Evolutionary conservation across 805 yeast species (phyloP), one percentile per base, ranked within the genome.

Genomic region (Wickerhamiella alocasiicola): DNA sequence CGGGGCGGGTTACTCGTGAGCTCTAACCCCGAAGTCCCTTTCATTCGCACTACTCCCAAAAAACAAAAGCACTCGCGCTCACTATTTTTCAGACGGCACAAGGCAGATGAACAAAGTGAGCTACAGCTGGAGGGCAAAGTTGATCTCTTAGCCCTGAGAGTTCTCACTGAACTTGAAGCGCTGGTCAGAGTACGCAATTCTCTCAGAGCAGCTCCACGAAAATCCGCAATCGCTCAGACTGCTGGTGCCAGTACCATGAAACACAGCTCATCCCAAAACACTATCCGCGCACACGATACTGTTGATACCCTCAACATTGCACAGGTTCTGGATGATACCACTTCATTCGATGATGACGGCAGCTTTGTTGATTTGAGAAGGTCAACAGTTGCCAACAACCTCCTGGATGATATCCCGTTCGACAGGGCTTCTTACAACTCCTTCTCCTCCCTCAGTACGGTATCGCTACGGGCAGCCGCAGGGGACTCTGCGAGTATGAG

Each of bases 131-230:
- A 48, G 20, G 46, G 45, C 26, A 49, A 49, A 24, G 49, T 58
- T 29, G 63, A 59, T 36, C 30, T 59, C 26, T 47, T 59, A 29
- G 55, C 60, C 12, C 55, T 57, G 31, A 46, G 55, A 17, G 53
- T 55, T 13, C 44, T 59, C 26, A 48, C 55, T 17, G 61, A 59
- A 41, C 51, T 56, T 25, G 48, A 54, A 9, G 43, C 40, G 4
- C 36, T 53, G 20, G 38, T 40, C 18, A 25, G 21, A 3, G 35
- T 23, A 17, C 30, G 41, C 9, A 28, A 36, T 21, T 26, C 19
- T n/a, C 26, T 32, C 17, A 21, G 4, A 12, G 39, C 26, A 27
- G 13, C 12, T 15, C 34, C 17, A 28, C 27, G 27, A 24, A 24
- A 12, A 9, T 24, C 27, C 27, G 12, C 11, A 24, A 12, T 12